These are phyloP conservation scores for Deinandra increscens DNA, from an alignment of 129 eudicot genomes.

Conservation along the genomic window DNA sequence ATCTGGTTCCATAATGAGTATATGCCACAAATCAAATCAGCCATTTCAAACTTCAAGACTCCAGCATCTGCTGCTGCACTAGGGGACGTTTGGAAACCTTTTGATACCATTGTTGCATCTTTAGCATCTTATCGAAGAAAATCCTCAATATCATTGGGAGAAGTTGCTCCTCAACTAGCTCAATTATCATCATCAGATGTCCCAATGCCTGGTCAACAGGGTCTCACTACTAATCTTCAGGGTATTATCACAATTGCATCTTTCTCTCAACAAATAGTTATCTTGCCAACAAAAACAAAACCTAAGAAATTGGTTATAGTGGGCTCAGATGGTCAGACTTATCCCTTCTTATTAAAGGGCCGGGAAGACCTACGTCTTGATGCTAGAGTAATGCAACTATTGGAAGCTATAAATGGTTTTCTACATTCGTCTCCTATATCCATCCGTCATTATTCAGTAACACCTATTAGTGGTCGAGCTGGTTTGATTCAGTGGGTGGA, in stretches of 20 bases:
- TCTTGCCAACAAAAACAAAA: conserved; percentile 91
- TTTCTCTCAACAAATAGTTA: conserved; percentile 67
- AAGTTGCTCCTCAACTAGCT: conserved; percentile 93
- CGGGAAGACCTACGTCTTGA: conserved; percentile 98
- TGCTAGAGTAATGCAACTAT: conserved; percentile 98
- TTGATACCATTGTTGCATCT: conserved; percentile 77
- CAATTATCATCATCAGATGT: conserved; percentile 73
- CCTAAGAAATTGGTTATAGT: conserved; percentile 84
- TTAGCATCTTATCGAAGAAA: conserved; percentile 90
- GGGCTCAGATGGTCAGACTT: conserved; percentile 88
- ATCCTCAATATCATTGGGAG: conserved; percentile 71
- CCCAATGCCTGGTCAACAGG: conserved; percentile 93
- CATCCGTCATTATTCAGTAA: conserved; percentile 86
- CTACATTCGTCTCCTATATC: conserved; percentile 67
- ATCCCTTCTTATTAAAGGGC: conserved; percentile 89
- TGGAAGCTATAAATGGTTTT: conserved; percentile 87
- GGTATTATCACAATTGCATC: conserved; percentile 91
- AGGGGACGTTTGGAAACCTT: conserved; percentile 85
- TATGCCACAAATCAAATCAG: conserved; percentile 66
- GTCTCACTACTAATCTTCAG: conserved; percentile 43
- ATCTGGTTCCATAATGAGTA: conserved; percentile 87
- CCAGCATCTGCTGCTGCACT: conserved; percentile 72
- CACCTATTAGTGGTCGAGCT: conserved; percentile 98
- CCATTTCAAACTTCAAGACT: conserved; percentile 70
- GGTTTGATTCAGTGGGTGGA: conserved; percentile 99